Conservation (phyloP, 2,329 filamentous ascomycete species). For the Fusarium xylarioides region DNA sequence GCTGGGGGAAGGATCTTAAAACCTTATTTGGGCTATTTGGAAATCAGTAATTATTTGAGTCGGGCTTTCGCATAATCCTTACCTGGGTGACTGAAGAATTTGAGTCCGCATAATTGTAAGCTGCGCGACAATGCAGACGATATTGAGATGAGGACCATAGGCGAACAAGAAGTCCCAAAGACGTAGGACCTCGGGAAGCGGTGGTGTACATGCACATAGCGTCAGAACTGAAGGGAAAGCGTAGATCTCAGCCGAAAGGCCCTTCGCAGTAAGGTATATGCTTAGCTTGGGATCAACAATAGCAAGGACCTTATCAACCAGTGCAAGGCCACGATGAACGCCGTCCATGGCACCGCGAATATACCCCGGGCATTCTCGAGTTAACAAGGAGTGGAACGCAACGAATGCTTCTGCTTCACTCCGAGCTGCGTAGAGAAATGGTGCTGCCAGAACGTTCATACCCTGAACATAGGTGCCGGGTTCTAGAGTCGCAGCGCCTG, state of each 20-base stretch:
- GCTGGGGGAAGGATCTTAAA: constrained; percentile 83
- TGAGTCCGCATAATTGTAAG: constrained; percentile 87
- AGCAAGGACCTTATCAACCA: constrained; percentile 91
- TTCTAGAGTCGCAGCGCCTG: constrained; percentile 63
- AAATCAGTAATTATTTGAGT: constrained; percentile 34
- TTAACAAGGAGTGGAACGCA: constrained; percentile 88
- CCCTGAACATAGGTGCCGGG: constrained; percentile 95
- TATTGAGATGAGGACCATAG: constrained; percentile 93
- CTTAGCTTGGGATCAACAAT: constrained; percentile 92
- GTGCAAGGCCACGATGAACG: constrained; percentile 87
- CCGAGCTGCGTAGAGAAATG: constrained; percentile 92
- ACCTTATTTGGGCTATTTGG: constrained; percentile 85
- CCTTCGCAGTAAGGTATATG: constrained; percentile 83
- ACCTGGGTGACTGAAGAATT: constrained; percentile 87
- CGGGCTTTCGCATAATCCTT: constrained; percentile 30
- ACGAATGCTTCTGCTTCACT: constrained; percentile 96
- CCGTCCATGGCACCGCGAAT: constrained; percentile 97
- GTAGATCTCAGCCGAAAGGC: constrained; percentile 92
- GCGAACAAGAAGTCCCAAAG: constrained; percentile 98
- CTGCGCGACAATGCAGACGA: constrained; percentile 96
- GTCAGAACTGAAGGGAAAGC: constrained; percentile 96
- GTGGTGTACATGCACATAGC: constrained; percentile 93
- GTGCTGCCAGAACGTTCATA: constrained; percentile 97
- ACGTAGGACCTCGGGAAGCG: constrained; percentile 88
- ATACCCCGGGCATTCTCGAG: constrained; percentile 89